Base-by-base conservation (phyloP, 768 basidiomycete species). In the Phanerodontia chrysosporium region DNA sequence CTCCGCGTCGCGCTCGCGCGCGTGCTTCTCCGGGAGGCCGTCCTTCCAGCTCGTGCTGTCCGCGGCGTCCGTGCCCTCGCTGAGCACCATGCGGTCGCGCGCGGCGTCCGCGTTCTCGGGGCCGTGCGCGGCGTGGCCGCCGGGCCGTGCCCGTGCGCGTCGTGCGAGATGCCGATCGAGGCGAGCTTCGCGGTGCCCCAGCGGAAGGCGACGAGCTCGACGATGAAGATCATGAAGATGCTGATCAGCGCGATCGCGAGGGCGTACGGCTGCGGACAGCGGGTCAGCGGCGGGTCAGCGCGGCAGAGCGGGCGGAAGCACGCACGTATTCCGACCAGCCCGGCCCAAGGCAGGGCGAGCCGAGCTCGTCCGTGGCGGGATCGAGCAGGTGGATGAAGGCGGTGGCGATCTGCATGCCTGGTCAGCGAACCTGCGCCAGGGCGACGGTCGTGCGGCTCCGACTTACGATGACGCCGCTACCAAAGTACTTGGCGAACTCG, bases 401-500 rank as follows among this genome's bases (percentile, higher is more conserved):
- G 10, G 94, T 96, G 1, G 92, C 92, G 58, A 97, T 88, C 90
- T 92, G 63, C 27, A 49, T 5, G 7, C 7, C 18, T 46, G 21
- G 24, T 29, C 53, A 24, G 14, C 58, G 28, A 18, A 24, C 54
- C 44, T 62, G 9, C 61, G 21, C 24, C 25, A 13, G 22, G 32
- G 22, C 24, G 21, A 49, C 45, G 49, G 58, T 30, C 2, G 52
- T 14, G n/a, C n/a, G n/a, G n/a, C n/a, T n/a, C n/a, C n/a, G n/a
- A 75, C 86, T 65, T 58, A 90, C 89, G 65, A 92, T 92, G 51
- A 92, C 89, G 25, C 93, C 93, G 14, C 90, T 92, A 27, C 93
- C 93, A 72, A 95, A 95, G 71, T 88, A 93, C 72, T 92, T 94
- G 30, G 90, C 87, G 69, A 94, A 91, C 52, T 95, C 86, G 60